Evolutionary conservation across 1,284 basidiomycete species (phyloP), one percentile per base, ranked within the genome.

Genomic region (Rhodotorula sp.): DNA sequence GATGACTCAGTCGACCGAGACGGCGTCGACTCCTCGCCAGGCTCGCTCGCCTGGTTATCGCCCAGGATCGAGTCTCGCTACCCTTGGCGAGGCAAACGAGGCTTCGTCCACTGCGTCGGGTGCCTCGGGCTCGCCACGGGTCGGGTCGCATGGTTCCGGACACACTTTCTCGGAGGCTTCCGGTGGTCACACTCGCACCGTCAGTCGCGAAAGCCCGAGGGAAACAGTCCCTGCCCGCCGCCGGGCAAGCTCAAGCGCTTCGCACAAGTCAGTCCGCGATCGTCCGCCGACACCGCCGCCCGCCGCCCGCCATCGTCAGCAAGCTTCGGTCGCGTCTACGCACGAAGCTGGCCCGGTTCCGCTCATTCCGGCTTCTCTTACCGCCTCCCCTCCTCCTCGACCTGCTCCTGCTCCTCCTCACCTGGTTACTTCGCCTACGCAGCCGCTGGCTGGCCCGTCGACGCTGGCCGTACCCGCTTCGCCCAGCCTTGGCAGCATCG

Each of bases 221-320:
- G 53, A 53, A 25, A 12, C 3, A 8, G 13, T 25, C n/a, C n/a
- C 25, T 16, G 9, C 44, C 7, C 65, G 27, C 19, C 41, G 34
- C 8, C 19, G 66, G 9, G 19, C 46, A 48, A 34, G 53, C 27
- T 68, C 70, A 7, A 42, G 46, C 48, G 12, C 34, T 23, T 64
- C 65, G n/a, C 62, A 56, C 44, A 19, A 58, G 13, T 63, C 69
- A 12, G 23, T 61, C 7, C 61, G 27, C 14, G 69, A 52, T 25
- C 69, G 66, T 16, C n/a, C 23, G 23, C 54, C 62, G 0, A 71
- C 66, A 10, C 62, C 70, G 21, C 66, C 70, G 25, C 66, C 62
- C 34, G 54, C 23, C 0, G 23, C 27, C 23, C 54, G 59, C 8
- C 66, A 71, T 27, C 62, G 5, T 13, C 65, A 44, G 3, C 59